Percentiles rank a stretch among this genome's conserved stretches.
Conservation (phyloP, 2,329 filamentous ascomycete species). For the Aphanocladium album region DNA sequence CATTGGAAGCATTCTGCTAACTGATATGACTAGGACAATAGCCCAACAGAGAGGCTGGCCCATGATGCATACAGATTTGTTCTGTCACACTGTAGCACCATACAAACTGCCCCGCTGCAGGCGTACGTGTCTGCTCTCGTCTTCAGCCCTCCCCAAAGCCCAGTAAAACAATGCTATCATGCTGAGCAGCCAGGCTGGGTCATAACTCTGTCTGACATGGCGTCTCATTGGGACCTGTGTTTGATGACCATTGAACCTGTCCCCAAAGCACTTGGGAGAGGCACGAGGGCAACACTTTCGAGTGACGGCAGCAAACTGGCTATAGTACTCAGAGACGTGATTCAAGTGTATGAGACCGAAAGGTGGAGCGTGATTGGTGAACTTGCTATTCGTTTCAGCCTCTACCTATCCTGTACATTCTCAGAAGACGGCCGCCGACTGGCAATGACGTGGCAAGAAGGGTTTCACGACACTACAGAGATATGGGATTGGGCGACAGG, state of each 20-base stretch:
- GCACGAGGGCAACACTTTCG: not conserved
- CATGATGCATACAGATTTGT: constrained; percentile 26
- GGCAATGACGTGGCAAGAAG: not conserved
- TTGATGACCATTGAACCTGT: not conserved
- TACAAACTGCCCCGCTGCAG: constrained; percentile 25
- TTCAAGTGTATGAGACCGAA: not conserved
- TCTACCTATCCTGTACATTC: not conserved
- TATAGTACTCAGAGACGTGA: not conserved
- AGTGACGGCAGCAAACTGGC: not conserved
- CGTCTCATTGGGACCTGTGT: not conserved
- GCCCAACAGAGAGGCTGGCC: constrained; percentile 14
- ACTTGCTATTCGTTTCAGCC: not conserved
- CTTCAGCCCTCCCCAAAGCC: constrained; percentile 25
- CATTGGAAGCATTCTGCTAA: not conserved
- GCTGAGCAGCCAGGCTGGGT: not conserved
- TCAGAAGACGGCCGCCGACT: not conserved
- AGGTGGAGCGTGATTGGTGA: not conserved
- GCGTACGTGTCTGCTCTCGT: constrained; percentile 27
- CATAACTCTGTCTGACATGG: not conserved
- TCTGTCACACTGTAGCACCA: constrained; percentile 18
- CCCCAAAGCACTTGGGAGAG: not conserved
- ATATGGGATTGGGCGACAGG: not conserved
- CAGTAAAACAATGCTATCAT: not conserved
- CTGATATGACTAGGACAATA: not conserved
- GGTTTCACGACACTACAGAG: not conserved